Evolutionary conservation across 768 basidiomycete genomes (phyloP), one percentile per base, ranked within the genome.

Genomic region (Chalciporus sphaerocephalus): DNA sequence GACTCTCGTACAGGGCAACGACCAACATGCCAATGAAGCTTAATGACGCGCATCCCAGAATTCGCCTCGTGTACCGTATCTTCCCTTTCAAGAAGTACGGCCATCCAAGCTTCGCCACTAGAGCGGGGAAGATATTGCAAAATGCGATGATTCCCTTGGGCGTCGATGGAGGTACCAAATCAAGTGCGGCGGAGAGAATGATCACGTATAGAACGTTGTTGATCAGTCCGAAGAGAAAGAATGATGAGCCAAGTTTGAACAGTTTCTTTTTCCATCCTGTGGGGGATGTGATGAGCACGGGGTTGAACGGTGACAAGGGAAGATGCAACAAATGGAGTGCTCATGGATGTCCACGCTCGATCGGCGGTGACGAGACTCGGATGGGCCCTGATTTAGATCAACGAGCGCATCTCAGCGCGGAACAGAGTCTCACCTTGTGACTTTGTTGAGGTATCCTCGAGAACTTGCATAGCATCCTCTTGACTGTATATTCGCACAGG

Each of bases 151-250:
- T 82, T 13, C 95, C 95, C 62, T 95, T 95, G 0, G 95, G 94
- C 0, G 92, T 95, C 2, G 85, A 78, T 2, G 90, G 83, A 7
- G 92, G 88, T 2, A 96, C 93, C 3, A 99, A 78, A 60, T 99
- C 96, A 4, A 97, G 73, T 1, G 96, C 96, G 6, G 95, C 95
- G 1, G 92, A 95, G 16, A 99, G 79, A 50, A 98, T 96, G 50
- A 98, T 87, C 28, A 99, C 95, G 67, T 98, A 96, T 46, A 95
- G 74, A 5, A 96, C 92, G 58, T 96, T 95, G 61, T 96, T 96
- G 46, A 94, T 85, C 18, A 94, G 75, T 5, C 93, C 93, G 56
- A 95, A 95, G 30, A 92, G 69, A 66, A 93, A 92, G 74, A 95
- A 96, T 0, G 92, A 91, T 15, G 59, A 16, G 2, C 74, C 72